Evolutionary conservation across 345 rosid genomes (phyloP).

Genomic region (Arabidopsis suecica): DNA sequence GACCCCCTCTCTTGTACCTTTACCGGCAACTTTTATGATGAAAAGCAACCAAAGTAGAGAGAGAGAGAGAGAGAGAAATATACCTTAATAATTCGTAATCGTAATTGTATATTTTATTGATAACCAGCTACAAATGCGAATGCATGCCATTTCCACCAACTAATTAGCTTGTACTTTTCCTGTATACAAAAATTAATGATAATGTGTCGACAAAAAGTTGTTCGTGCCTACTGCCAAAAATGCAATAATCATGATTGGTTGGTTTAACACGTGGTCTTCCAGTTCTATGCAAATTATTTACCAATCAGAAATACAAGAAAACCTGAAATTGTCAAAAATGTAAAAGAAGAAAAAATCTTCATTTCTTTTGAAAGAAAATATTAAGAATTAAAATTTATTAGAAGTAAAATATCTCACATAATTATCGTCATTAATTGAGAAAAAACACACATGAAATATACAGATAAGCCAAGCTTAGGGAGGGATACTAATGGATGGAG

Average conservation of each 20-base stretch:
- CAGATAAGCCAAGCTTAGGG: slow-evolving; percentile 12
- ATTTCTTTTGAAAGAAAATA: background rate
- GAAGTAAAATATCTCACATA: background rate
- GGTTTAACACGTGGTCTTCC: slow-evolving; percentile 1
- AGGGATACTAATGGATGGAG: background rate
- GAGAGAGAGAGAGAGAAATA: background rate
- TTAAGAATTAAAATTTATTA: background rate
- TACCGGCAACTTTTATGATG: slow-evolving; percentile 21
- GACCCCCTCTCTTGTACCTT: no score
- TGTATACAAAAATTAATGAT: background rate
- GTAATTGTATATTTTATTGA: slow-evolving; percentile 3
- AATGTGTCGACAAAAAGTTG: slow-evolving; percentile 19
- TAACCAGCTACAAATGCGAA: slow-evolving; percentile 30
- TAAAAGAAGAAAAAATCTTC: background rate
- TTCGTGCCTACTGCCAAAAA: slow-evolving; percentile 24
- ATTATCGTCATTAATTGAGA: slow-evolving; percentile 26
- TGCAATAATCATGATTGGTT: slow-evolving; percentile 29
- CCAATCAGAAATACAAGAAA: background rate
- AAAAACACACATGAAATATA: slow-evolving; percentile 36
- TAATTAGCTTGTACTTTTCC: background rate
- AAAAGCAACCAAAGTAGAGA: slow-evolving; percentile 17
- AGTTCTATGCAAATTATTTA: slow-evolving; percentile 7
- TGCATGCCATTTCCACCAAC: slow-evolving; percentile 23
- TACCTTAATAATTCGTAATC: background rate
- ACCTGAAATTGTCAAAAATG: background rate